These are phyloP conservation scores for Jackrogersella multiformis DNA, from an alignment of 495 filamentous ascomycete species.

Conservation along the genomic window DNA sequence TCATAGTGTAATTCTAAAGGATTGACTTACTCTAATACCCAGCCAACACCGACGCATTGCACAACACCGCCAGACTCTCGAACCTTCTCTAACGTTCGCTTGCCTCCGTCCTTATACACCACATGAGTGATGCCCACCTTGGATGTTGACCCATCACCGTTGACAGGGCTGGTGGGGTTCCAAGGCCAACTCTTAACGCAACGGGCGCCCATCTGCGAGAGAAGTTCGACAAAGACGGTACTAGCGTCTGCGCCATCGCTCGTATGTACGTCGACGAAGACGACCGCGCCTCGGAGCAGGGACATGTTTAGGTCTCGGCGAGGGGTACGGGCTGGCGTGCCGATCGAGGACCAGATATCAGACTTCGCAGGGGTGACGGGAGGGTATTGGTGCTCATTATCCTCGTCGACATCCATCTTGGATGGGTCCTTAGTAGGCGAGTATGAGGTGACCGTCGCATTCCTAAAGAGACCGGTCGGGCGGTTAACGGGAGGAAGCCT, in stretches of 20 bases:
- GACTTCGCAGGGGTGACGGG: slow-evolving; percentile 50
- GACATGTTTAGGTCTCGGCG: slow-evolving; percentile 59
- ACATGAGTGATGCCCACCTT: slow-evolving; percentile 93
- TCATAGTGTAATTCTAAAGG: background rate
- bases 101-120: slow-evolving; percentile 91
- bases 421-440: slow-evolving; percentile 52
- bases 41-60: slow-evolving; percentile 84
- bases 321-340: slow-evolving; percentile 65
- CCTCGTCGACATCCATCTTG: slow-evolving; percentile 31
- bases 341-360: slow-evolving; percentile 60
- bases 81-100: slow-evolving; percentile 88
- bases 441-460: slow-evolving; percentile 56
- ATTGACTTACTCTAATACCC: slow-evolving; percentile 82
- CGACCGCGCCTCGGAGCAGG: slow-evolving; percentile 75
- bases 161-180: slow-evolving; percentile 65
- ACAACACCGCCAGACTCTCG: slow-evolving; percentile 76
- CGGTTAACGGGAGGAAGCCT: slow-evolving; percentile 50
- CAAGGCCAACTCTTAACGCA: slow-evolving; percentile 87
- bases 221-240: slow-evolving; percentile 80
- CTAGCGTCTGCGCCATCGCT: slow-evolving; percentile 88
- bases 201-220: slow-evolving; percentile 85
- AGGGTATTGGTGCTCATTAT: slow-evolving; percentile 31
- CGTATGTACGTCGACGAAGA: slow-evolving; percentile 94
- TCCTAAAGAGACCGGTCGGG: slow-evolving; percentile 45
- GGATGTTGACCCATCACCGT: slow-evolving; percentile 47